Conservation (phyloP, 805 yeast species). For the Kluyveromyces wickerhamii region DNA sequence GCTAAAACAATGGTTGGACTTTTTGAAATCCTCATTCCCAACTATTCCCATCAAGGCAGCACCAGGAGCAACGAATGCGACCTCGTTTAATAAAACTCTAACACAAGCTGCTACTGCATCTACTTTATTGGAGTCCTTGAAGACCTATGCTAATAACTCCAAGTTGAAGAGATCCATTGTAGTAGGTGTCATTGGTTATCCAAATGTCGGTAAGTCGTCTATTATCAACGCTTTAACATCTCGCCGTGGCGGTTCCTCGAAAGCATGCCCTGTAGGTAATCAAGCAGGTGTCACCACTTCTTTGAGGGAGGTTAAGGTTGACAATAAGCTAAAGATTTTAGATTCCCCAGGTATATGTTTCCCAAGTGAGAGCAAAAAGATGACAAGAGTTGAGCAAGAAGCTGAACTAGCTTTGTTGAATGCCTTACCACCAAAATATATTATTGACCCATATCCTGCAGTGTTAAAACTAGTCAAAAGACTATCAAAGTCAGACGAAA, state of each 20-base stretch:
- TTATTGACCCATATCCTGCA: slow-evolving; percentile 78
- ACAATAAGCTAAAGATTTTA: slow-evolving; percentile 75
- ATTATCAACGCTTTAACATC: slow-evolving; percentile 83
- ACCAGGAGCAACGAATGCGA: slow-evolving; percentile 60
- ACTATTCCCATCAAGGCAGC: slow-evolving; percentile 84
- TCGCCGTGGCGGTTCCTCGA: slow-evolving; percentile 57
- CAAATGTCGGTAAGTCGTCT: slow-evolving; percentile 94
- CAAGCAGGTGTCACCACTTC: slow-evolving; percentile 96
- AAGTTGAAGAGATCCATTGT: slow-evolving; percentile 82
- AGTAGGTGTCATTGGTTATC: slow-evolving; percentile 96
- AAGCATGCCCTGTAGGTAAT: slow-evolving; percentile 93
- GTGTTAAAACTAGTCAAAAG: slow-evolving; percentile 69
- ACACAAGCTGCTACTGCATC: slow-evolving; percentile 65
- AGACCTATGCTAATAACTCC: slow-evolving; percentile 74
- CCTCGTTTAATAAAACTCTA: slow-evolving; percentile 65
- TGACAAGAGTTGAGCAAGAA: slow-evolving; percentile 55
- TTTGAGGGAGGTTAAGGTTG: slow-evolving; percentile 85
- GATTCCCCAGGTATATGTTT: slow-evolving; percentile 98
- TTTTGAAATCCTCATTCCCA: slow-evolving; percentile 77
- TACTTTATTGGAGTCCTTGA: slow-evolving; percentile 69
- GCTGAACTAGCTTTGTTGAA: slow-evolving; percentile 85
- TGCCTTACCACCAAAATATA: slow-evolving; percentile 82
- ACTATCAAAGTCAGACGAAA: slow-evolving; percentile 61
- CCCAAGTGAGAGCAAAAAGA: slow-evolving; percentile 57
- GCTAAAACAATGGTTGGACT: slow-evolving; percentile 75